These are phyloP conservation scores for Talaromyces sp. DNA, from an alignment of 2,329 filamentous ascomycete species.

Conservation along the genomic window DNA sequence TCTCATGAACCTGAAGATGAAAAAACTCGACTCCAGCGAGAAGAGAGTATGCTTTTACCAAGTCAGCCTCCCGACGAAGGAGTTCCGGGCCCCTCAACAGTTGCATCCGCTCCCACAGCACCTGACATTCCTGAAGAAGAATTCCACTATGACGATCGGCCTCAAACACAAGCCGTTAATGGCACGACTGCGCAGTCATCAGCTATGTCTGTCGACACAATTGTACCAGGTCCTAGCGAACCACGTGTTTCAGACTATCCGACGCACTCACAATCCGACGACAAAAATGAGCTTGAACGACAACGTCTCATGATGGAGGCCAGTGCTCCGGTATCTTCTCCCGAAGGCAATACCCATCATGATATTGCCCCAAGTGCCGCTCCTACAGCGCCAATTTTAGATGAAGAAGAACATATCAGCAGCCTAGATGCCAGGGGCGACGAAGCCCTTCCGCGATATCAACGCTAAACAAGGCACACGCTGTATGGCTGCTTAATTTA, in stretches of 20 bases:
- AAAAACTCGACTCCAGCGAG: constrained; percentile 72
- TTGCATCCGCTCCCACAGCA: constrained; percentile 37
- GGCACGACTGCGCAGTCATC: constrained; percentile 26
- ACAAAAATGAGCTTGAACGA: constrained; percentile 75
- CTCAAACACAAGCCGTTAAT: constrained; percentile 27
- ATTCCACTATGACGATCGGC: constrained; percentile 22
- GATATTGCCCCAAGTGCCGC: constrained; percentile 15
- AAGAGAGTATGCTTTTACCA: constrained; percentile 74
- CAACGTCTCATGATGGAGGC: constrained; percentile 59
- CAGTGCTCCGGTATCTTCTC: constrained; percentile 51
- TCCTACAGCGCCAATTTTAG: constrained; percentile 57
- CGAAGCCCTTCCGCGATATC: constrained; percentile 42
- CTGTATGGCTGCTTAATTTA: neutral
- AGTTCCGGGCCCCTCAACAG: constrained; percentile 44
- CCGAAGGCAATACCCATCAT: constrained; percentile 13
- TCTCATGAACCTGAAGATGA: constrained; percentile 66
- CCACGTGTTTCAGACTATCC: constrained; percentile 36
- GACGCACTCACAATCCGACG: constrained; percentile 49
- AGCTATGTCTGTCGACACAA: constrained; percentile 26
- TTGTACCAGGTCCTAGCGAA: constrained; percentile 30
- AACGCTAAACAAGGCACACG: constrained; percentile 25
- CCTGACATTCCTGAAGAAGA: constrained; percentile 46
- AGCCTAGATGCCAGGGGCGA: constrained; percentile 32
- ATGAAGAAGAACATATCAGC: constrained; percentile 49
- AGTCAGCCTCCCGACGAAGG: constrained; percentile 63